Evolutionary conservation across 495 filamentous ascomycete species (phyloP), one percentile per base, ranked within the genome.

Genomic region (Aspergillus diversus): DNA sequence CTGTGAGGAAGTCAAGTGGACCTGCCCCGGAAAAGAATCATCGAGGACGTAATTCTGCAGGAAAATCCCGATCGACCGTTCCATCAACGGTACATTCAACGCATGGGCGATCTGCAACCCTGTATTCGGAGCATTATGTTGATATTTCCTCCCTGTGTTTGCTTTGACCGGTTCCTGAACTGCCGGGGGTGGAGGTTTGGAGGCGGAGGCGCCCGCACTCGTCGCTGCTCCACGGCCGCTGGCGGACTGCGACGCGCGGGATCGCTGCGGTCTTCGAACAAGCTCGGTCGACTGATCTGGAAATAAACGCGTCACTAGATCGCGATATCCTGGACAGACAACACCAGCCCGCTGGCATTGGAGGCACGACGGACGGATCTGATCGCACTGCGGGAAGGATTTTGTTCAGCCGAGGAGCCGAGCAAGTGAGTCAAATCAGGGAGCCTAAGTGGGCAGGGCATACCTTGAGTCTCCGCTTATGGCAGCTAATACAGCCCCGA

Each of bases 1-100:
- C 33, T 62, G 60, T n/a, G 60, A 62, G 12, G n/a, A 27, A 2
- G 32, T 62, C 6, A 62, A 31, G 48, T 62, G 60, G 16, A 56
- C 52, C n/a, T 15, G 7, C 9, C 37, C 27, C 7, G n/a, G 27
- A 0, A 6, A 1, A 0, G 50, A 15, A 49, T 62, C 60, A 34
- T 55, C 60, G 2, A 55, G 39, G 15, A 54, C 60, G 35, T 56
- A 62, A 17, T 62, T 48, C 12, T 55, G 60, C 8, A 62, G 39
- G 39, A 55, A 62, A 5, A 62, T 33, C 5, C 60, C 48, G 31
- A 62, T 49, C 0, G 60, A 62, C 60, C 49, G 27, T 4, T 56
- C 60, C 21, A 48, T 48, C 13, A 37, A 9, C 15, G 43, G 32
- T 4, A 39, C 21, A 6, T 5, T 31, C 57, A 35, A 31, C 1